A percentile compares a stretch with the other conserved stretches of the same genome.
Conservation (phyloP, 2,329 filamentous ascomycete genomes). For the Talaromyces rugulosus region DNA sequence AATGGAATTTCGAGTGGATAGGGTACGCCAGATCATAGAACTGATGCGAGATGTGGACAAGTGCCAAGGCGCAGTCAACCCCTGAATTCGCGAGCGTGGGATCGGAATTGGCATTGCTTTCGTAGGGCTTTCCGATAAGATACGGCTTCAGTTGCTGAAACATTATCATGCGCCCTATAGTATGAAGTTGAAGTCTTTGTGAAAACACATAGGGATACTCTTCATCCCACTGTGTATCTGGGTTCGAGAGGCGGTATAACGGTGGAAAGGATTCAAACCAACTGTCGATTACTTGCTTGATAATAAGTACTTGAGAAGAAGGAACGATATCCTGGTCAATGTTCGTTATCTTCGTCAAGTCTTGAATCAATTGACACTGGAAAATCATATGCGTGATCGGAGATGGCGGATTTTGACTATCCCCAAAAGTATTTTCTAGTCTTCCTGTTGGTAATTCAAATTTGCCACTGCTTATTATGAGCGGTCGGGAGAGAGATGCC, state of each 20-base stretch:
- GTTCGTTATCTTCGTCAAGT: conserved; percentile 21
- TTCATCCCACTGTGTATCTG: conserved; percentile 42
- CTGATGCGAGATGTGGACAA: conserved; percentile 38
- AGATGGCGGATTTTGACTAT: conserved; percentile 35
- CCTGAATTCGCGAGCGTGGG: conserved; percentile 18
- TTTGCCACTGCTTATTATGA: conserved; percentile 41
- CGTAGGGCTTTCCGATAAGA: conserved; percentile 31
- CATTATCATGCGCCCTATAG: conserved; percentile 43
- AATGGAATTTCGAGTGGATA: conserved; percentile 47
- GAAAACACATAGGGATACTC: conserved; percentile 41
- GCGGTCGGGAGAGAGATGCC: conserved; percentile 40
- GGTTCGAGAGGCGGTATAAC: conserved; percentile 34
- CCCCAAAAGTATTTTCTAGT: conserved; percentile 24
- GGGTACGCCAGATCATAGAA: conserved; percentile 42
- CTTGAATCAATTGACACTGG: conserved; percentile 35
- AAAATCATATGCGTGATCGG: conserved; percentile 43
- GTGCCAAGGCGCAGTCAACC: conserved; percentile 42
- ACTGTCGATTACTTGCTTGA: conserved; percentile 31
- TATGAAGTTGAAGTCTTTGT: conserved; percentile 46
- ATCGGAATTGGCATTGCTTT: background rate
- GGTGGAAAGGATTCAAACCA: conserved; percentile 45
- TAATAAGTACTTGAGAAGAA: conserved; percentile 24
- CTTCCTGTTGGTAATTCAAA: conserved; percentile 40
- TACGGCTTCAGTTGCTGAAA: conserved; percentile 45
- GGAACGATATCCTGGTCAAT: conserved; percentile 13